Evolutionary conservation across 2,329 filamentous ascomycete genomes (phyloP).

Genomic region (Cordyceps fumosorosea): DNA sequence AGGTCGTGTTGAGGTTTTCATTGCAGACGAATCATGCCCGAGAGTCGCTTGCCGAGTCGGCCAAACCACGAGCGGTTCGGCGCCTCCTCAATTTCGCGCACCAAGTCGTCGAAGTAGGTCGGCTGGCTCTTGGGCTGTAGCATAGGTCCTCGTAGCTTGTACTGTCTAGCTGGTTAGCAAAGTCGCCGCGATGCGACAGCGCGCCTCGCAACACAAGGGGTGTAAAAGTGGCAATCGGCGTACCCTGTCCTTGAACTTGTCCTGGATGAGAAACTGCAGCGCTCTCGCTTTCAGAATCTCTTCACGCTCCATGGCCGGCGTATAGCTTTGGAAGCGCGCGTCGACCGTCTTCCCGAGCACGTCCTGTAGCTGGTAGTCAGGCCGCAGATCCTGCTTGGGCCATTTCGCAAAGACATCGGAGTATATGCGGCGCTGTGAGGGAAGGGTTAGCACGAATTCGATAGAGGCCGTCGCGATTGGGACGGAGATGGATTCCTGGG

Average conservation of each 20-base stretch:
- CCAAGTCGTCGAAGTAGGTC: slow-evolving; percentile 54
- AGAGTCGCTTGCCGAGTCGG: slow-evolving; percentile 46
- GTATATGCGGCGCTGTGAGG: slow-evolving; percentile 29
- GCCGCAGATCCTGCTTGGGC: slow-evolving; percentile 58
- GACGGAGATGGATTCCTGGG: no score
- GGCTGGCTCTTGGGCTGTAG: slow-evolving; percentile 56
- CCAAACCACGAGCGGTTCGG: slow-evolving; percentile 50
- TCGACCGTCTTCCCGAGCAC: slow-evolving; percentile 37
- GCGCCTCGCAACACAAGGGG: not conserved
- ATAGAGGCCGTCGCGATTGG: not conserved
- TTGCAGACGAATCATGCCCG: slow-evolving; percentile 53
- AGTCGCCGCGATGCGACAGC: not conserved
- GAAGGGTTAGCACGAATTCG: slow-evolving; percentile 2
- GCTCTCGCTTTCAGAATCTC: slow-evolving; percentile 54
- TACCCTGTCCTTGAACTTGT: slow-evolving; percentile 53
- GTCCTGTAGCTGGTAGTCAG: slow-evolving; percentile 55
- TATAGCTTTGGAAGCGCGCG: slow-evolving; percentile 28
- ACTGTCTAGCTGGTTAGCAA: slow-evolving; percentile 21
- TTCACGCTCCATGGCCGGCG: slow-evolving; percentile 35
- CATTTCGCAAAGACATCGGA: slow-evolving; percentile 42
- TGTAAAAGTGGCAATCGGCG: slow-evolving; percentile 11
- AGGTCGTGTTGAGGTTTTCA: slow-evolving; percentile 25
- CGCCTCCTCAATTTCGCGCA: slow-evolving; percentile 57
- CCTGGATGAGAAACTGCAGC: slow-evolving; percentile 50
- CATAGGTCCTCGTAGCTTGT: slow-evolving; percentile 39